Percentiles rank a stretch among this genome's conserved stretches.
These are phyloP conservation scores for Plasmopara viticola DNA, from an alignment of 352 stramenopile genomes.

Conservation along the genomic window DNA sequence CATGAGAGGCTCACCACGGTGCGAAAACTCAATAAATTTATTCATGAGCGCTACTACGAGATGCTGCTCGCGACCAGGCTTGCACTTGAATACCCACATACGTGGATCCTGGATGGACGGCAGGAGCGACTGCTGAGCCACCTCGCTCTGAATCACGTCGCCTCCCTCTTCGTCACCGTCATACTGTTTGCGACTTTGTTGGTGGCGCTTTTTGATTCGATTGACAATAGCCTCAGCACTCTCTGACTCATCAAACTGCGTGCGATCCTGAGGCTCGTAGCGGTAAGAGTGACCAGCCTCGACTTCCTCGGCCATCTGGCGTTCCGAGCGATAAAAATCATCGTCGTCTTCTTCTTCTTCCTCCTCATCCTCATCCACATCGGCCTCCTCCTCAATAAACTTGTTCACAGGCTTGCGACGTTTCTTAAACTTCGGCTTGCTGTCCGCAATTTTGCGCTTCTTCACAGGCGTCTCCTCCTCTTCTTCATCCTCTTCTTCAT, in stretches of 20 bases:
- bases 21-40: conserved; percentile 83
- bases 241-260: conserved; percentile 70
- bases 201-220: conserved; percentile 83
- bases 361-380: conserved; percentile 84
- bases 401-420: conserved; percentile 80
- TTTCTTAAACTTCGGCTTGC: conserved; percentile 80
- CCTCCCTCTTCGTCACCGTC: conserved; percentile 80
- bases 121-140: conserved; percentile 82
- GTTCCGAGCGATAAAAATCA: conserved; percentile 73
- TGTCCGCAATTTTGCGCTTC: conserved; percentile 66
- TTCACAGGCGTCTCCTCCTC: conserved; percentile 53
- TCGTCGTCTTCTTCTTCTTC: conserved; percentile 82
- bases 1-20: conserved; percentile 73
- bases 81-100: conserved; percentile 90
- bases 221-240: conserved; percentile 83
- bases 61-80: conserved; percentile 82
- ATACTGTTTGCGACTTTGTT: conserved; percentile 80
- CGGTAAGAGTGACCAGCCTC: conserved; percentile 55
- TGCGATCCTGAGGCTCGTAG: conserved; percentile 73
- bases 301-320: conserved; percentile 69
- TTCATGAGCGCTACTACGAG: conserved; percentile 86
- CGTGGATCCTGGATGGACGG: conserved; percentile 85
- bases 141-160: conserved; percentile 78
- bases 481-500: conserved; percentile 56
- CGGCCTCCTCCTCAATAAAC: conserved; percentile 86